Conservation (phyloP, 208 protist species). For the Lotmaria passim region DNA sequence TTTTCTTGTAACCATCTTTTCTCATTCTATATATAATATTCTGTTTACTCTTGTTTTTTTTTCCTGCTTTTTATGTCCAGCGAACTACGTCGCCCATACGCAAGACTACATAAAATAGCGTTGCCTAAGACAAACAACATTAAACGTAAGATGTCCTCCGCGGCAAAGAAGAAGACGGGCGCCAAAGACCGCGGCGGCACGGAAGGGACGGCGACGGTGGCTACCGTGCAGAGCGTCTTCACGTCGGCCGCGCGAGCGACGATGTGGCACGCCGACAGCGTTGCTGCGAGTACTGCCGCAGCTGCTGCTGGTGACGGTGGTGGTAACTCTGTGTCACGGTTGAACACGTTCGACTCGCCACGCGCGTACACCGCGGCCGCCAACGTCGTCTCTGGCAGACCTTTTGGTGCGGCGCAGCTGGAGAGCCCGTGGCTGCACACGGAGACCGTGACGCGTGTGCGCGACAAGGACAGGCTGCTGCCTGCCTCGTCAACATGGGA, state of each 20-base stretch:
- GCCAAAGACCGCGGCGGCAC: slow-evolving; percentile 17
- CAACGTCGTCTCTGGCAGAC: slow-evolving; percentile 27
- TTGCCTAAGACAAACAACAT: too few species aligned
- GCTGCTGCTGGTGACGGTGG: not conserved
- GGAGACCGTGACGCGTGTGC: not conserved
- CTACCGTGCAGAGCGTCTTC: slow-evolving; percentile 29
- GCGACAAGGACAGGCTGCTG: not conserved
- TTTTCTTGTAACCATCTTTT: too few species aligned
- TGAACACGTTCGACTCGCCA: not conserved
- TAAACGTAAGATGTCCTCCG: slow-evolving; percentile 16
- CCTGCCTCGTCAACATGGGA: slow-evolving; percentile 4
- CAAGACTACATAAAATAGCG: too few species aligned
- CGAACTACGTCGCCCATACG: too few species aligned
- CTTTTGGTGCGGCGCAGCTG: slow-evolving; percentile 11
- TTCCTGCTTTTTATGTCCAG: too few species aligned
- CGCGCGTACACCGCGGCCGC: slow-evolving; percentile 28
- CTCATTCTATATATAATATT: too few species aligned
- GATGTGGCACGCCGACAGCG: slow-evolving; percentile 19
- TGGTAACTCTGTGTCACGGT: too few species aligned
- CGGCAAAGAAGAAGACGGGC: slow-evolving; percentile 23
- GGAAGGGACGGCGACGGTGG: not conserved
- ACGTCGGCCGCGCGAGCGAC: slow-evolving; percentile 29
- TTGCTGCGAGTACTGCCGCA: not conserved
- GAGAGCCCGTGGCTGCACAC: slow-evolving; percentile 11
- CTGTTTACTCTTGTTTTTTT: too few species aligned